Conservation (phyloP, 345 rosid genomes). For the Aquilaria malaccensis region DNA sequence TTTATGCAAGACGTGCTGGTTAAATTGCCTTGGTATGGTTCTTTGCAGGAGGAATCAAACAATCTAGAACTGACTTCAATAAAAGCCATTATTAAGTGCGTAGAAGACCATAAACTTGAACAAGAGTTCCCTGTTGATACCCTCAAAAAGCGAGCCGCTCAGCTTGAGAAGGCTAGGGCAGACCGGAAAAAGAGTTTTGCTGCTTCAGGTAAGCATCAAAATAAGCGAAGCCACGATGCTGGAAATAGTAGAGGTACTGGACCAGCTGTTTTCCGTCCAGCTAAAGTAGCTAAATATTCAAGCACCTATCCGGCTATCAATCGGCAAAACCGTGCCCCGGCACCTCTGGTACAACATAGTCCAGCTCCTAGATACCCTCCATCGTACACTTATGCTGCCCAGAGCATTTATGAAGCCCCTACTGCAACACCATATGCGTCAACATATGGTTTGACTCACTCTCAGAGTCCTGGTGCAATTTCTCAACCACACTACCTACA, state of each 20-base stretch:
- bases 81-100: slow-evolving; percentile 45
- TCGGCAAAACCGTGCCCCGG: slow-evolving; percentile 29
- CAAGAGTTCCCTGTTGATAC: slow-evolving; percentile 33
- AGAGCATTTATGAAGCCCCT: slow-evolving; percentile 31
- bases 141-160: slow-evolving; percentile 34
- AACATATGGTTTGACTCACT: slow-evolving; percentile 24
- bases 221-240: slow-evolving; percentile 32
- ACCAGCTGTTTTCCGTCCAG: slow-evolving; percentile 30
- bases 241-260: slow-evolving; percentile 23
- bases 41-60: slow-evolving; percentile 45
- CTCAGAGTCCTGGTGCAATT: slow-evolving; percentile 28
- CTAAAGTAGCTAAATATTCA: slow-evolving; percentile 39
- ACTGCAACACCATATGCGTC: slow-evolving; percentile 19
- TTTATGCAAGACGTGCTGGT: background rate
- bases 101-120: slow-evolving; percentile 55
- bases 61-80: slow-evolving; percentile 39
- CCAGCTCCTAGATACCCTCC: slow-evolving; percentile 37
- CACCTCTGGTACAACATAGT: slow-evolving; percentile 25
- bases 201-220: slow-evolving; percentile 27
- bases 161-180: slow-evolving; percentile 36
- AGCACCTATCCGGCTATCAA: slow-evolving; percentile 25
- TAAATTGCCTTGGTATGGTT: slow-evolving; percentile 1
- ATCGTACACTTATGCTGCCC: slow-evolving; percentile 32
- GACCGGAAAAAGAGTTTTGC: slow-evolving; percentile 39
- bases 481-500: slow-evolving; percentile 33